Percentiles rank a stretch among this genome's conserved stretches.
Conservation (phyloP, 2,329 filamentous ascomycete genomes). For the Aspergillus quadricinctus region DNA sequence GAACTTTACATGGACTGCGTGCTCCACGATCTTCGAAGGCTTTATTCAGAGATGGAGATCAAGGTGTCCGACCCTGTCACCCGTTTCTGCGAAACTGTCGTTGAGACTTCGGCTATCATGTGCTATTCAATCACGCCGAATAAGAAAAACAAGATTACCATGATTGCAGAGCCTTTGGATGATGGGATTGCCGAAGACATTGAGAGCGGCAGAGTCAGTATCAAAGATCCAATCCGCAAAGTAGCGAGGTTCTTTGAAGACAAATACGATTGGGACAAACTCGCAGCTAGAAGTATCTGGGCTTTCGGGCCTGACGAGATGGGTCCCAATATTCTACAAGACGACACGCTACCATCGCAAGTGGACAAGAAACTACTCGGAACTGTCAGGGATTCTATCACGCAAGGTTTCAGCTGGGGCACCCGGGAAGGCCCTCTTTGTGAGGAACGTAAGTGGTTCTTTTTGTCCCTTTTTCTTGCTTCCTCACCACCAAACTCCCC, state of each 20-base stretch:
- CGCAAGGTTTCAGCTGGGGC: conserved; percentile 96
- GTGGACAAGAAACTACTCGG: conserved; percentile 89
- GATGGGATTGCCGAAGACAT: conserved; percentile 94
- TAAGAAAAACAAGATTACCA: conserved; percentile 99
- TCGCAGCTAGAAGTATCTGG: conserved; percentile 94
- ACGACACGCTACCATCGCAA: conserved; percentile 90
- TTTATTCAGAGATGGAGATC: conserved; percentile 99
- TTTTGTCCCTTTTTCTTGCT: neutral
- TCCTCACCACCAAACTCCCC: neutral
- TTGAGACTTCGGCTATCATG: conserved; percentile 95
- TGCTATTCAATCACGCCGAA: conserved; percentile 97
- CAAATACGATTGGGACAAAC: conserved; percentile 92
- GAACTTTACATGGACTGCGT: conserved; percentile 99
- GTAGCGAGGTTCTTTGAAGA: conserved; percentile 97
- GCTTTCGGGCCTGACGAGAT: conserved; percentile 95
- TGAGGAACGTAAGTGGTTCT: conserved; percentile 76
- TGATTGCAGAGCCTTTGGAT: conserved; percentile 94
- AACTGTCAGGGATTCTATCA: conserved; percentile 84
- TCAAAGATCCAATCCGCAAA: conserved; percentile 86
- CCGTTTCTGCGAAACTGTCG: conserved; percentile 94
- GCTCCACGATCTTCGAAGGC: conserved; percentile 80
- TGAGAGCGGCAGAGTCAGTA: conserved; percentile 81
- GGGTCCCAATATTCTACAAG: conserved; percentile 91
- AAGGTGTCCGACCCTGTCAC: conserved; percentile 98
- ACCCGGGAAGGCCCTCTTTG: conserved; percentile 92